Evolutionary conservation across 495 filamentous ascomycete genomes (phyloP).

Genomic region (Talaromyces ruber): DNA sequence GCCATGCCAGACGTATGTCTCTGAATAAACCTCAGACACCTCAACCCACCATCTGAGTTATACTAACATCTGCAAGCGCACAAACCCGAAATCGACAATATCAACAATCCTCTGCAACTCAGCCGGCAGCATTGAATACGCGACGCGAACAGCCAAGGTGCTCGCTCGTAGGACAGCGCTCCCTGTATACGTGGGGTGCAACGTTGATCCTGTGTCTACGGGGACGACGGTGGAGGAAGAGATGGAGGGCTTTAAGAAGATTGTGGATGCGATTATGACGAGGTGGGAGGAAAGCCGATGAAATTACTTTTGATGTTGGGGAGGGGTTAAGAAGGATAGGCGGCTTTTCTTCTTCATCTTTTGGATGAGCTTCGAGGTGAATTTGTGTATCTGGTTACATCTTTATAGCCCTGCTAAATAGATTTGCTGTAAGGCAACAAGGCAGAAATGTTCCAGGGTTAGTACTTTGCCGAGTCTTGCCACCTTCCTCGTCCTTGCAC

Average conservation of each 20-base stretch:
- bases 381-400: neutral
- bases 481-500: too few relatives aligned
- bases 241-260: conserved; percentile 73
- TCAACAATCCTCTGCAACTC: conserved; percentile 73
- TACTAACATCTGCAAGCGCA: conserved; percentile 20
- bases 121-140: conserved; percentile 72
- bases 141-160: conserved; percentile 74
- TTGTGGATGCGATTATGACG: conserved; percentile 60
- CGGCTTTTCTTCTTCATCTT: too few relatives aligned
- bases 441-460: too few relatives aligned
- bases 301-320: neutral
- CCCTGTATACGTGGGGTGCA: conserved; percentile 80
- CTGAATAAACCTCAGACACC: neutral
- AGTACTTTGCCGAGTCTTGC: too few relatives aligned
- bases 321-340: neutral
- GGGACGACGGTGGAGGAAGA: conserved; percentile 84
- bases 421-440: too few relatives aligned
- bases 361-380: neutral
- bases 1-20: conserved; percentile 74
- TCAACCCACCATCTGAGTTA: neutral
- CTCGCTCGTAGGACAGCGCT: conserved; percentile 58
- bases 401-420: neutral
- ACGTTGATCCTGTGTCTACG: conserved; percentile 48
- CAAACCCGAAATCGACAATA: conserved; percentile 34
- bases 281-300: conserved; percentile 28